Percentiles rank a stretch among this genome's conserved stretches.
phyloP scores from a whole-genome alignment of 192 early-diverging fungal genomes.

The Phlyctochytrium bullatum region DNA sequence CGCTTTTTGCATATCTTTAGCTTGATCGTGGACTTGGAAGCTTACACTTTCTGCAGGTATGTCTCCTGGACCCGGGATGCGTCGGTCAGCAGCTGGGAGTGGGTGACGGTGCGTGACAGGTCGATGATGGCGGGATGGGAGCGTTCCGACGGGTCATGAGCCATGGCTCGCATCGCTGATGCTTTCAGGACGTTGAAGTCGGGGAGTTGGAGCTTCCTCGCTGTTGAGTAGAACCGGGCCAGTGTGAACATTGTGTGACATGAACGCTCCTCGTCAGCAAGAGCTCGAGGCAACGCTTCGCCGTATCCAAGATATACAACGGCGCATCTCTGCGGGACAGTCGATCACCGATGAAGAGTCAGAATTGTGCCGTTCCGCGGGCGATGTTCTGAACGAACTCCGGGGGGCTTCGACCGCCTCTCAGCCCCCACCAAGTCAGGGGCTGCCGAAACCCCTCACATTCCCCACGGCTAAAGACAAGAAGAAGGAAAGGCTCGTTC shows the following conservation, averaged over 20 bases:
- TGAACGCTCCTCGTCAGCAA: too few relatives aligned
- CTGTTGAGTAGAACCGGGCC: background rate
- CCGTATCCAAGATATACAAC: background rate
- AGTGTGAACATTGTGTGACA: too few relatives aligned
- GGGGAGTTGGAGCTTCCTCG: background rate
- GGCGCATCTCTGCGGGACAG: background rate
- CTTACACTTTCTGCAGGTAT: background rate
- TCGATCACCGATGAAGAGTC: background rate
- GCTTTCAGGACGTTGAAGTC: background rate
- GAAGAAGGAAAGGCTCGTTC: background rate
- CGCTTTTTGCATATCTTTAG: background rate
- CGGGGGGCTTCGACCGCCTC: background rate
- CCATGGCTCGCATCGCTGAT: background rate
- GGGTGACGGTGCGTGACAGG: background rate
- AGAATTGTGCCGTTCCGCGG: background rate
- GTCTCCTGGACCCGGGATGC: background rate
- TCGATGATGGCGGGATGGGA: conserved; percentile 1
- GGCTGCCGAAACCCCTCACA: too few relatives aligned
- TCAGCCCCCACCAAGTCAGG: too few relatives aligned
- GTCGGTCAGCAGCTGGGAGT: conserved; percentile 1
- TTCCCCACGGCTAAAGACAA: background rate
- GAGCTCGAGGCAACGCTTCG: background rate
- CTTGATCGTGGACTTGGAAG: background rate
- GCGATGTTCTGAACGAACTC: background rate
- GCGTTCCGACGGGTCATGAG: background rate